phyloP scores from a whole-genome alignment of 2,329 filamentous ascomycete species.

The Bipolaris cookei region DNA sequence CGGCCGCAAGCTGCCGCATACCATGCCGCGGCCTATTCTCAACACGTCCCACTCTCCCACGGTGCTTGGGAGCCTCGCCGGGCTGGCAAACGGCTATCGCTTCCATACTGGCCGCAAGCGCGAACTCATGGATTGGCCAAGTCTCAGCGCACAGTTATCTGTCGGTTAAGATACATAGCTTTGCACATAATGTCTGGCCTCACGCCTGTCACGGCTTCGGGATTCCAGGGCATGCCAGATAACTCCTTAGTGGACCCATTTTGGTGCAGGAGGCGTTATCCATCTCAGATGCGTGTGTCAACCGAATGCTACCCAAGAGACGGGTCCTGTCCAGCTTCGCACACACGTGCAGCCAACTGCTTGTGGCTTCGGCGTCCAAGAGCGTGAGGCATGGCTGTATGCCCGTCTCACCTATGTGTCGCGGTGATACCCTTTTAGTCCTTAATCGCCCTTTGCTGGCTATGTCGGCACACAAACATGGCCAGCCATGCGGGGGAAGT shows the following conservation, averaged over 20 bases:
- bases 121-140: constrained; percentile 31
- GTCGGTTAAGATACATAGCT: constrained; percentile 9
- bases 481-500: constrained; percentile 3
- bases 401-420: constrained; percentile 16
- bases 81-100: constrained; percentile 16
- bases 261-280: constrained; percentile 3
- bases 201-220: constrained; percentile 23
- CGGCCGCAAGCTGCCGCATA: background rate
- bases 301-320: constrained; percentile 20
- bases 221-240: constrained; percentile 17
- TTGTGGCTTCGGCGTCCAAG: constrained; percentile 10
- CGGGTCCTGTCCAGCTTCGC: constrained; percentile 4
- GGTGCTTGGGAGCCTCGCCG: constrained; percentile 6
- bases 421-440: constrained; percentile 33
- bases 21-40: constrained; percentile 5
- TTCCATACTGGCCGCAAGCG: constrained; percentile 10
- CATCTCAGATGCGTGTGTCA: constrained; percentile 8
- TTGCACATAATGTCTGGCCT: constrained; percentile 16
- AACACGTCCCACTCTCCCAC: constrained; percentile 5
- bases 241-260: constrained; percentile 8
- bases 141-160: constrained; percentile 33
- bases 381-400: constrained; percentile 15
- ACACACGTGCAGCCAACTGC: constrained; percentile 16
- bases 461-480: background rate
- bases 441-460: constrained; percentile 12